phyloP scores from a whole-genome alignment of 768 basidiomycete species.

The Amanita fuliginea region DNA sequence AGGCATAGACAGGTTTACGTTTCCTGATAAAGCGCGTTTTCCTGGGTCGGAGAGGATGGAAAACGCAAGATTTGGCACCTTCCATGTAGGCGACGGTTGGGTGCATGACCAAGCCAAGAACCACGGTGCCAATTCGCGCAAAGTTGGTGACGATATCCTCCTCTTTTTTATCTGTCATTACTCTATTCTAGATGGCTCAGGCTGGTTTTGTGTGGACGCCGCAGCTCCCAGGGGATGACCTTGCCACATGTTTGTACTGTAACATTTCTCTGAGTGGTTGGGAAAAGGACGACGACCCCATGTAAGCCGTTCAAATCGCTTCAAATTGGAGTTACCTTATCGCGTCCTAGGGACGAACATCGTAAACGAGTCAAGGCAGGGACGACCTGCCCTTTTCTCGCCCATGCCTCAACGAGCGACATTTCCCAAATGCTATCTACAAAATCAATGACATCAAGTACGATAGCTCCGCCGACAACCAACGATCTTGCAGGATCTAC shows the following conservation, averaged over 20 bases:
- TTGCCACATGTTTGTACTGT: constrained; percentile 82
- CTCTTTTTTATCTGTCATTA: neutral
- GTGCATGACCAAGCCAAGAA: constrained; percentile 51
- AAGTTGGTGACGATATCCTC: constrained; percentile 27
- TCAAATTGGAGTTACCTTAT: neutral
- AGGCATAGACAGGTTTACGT: constrained; percentile 37
- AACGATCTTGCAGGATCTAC: constrained; percentile 18
- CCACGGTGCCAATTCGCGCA: constrained; percentile 63
- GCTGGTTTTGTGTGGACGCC: constrained; percentile 85
- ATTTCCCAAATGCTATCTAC: neutral
- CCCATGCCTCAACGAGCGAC: constrained; percentile 11
- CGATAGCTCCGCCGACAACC: neutral
- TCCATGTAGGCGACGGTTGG: constrained; percentile 45
- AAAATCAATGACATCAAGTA: neutral
- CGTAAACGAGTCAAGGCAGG: constrained; percentile 48
- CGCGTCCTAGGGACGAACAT: constrained; percentile 54
- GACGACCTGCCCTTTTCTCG: constrained; percentile 30
- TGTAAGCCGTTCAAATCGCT: constrained; percentile 38
- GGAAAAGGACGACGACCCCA: constrained; percentile 79
- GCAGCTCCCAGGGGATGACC: constrained; percentile 57
- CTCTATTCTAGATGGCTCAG: constrained; percentile 57
- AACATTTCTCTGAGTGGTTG: constrained; percentile 71
- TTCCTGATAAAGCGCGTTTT: constrained; percentile 46
- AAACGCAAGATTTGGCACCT: constrained; percentile 61
- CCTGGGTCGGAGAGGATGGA: constrained; percentile 63